Percentiles rank a stretch among this genome's conserved stretches.
phyloP scores from a whole-genome alignment of 345 rosid species.

The Citrus glauca region DNA sequence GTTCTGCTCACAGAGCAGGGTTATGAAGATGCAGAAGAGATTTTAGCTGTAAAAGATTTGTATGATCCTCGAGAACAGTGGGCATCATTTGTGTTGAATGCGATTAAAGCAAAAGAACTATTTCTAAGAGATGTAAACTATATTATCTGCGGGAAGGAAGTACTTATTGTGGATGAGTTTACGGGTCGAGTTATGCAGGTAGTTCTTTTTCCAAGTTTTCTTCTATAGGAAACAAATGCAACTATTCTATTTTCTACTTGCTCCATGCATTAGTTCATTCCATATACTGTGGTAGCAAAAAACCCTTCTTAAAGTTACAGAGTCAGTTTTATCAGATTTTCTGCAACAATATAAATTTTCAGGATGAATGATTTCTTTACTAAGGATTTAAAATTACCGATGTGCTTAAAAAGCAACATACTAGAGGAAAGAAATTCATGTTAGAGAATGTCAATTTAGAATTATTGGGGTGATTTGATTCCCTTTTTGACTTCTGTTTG shows the following conservation, averaged over 20 bases:
- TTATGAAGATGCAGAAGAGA: slow-evolving; percentile 95
- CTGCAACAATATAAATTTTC: neutral
- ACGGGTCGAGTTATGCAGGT: slow-evolving; percentile 99
- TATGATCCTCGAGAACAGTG: slow-evolving; percentile 98
- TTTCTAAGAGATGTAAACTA: slow-evolving; percentile 95
- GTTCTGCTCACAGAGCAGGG: slow-evolving; percentile 96
- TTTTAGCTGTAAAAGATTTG: slow-evolving; percentile 83
- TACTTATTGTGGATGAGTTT: slow-evolving; percentile 95
- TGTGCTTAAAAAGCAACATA: neutral
- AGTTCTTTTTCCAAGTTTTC: slow-evolving; percentile 15
- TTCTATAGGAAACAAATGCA: neutral
- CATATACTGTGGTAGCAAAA: neutral
- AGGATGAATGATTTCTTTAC: neutral
- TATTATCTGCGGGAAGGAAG: slow-evolving; percentile 90
- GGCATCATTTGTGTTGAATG: slow-evolving; percentile 90
- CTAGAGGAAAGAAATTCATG: neutral
- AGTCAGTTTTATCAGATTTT: neutral
- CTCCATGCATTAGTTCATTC: neutral
- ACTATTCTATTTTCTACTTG: neutral
- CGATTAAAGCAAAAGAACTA: slow-evolving; percentile 90
- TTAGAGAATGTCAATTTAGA: neutral
- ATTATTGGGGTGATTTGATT: neutral
- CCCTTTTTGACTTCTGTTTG: neutral
- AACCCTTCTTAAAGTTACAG: neutral
- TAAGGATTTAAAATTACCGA: neutral